phyloP scores from a whole-genome alignment of 495 filamentous ascomycete genomes.

The Podospora sp. region DNA sequence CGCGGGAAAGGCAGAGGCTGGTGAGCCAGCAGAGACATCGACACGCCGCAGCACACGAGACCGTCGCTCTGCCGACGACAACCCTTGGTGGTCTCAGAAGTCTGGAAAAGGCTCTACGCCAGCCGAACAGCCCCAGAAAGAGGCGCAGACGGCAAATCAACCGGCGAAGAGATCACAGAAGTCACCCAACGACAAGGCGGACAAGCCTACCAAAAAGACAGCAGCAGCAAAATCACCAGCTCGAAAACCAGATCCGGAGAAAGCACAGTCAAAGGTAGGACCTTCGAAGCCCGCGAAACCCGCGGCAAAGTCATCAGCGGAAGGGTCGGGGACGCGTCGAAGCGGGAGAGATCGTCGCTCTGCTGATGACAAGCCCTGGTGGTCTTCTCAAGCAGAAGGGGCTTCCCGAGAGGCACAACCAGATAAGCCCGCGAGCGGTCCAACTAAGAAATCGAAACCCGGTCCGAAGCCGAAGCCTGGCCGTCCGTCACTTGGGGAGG shows the following conservation, averaged over 20 bases:
- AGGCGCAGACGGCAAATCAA: neutral
- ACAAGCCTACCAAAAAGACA: neutral
- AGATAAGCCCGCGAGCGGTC: conserved; percentile 1
- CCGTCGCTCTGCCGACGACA: conserved; percentile 15
- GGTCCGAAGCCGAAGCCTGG: conserved; percentile 18
- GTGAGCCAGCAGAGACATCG: conserved; percentile 5
- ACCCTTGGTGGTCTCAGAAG: conserved; percentile 17
- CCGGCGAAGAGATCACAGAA: neutral
- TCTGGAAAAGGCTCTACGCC: conserved; percentile 8
- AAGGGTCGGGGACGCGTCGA: conserved; percentile 14
- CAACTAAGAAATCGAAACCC: conserved; percentile 15
- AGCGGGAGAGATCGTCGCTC: conserved; percentile 26
- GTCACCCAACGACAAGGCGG: neutral
- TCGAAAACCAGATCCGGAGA: neutral
- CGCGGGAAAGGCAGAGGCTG: neutral
- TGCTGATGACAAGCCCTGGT: conserved; percentile 22
- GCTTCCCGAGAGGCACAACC: conserved; percentile 1
- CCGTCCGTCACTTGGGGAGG: conserved; percentile 30
- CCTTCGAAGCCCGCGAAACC: neutral
- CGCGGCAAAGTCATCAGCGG: neutral
- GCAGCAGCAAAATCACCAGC: neutral
- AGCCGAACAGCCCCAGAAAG: neutral
- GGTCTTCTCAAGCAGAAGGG: conserved; percentile 7
- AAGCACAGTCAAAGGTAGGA: neutral
- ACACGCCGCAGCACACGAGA: conserved; percentile 13